These are phyloP conservation scores for Circinella umbellata DNA, from an alignment of 371 early-diverging fungal genomes.

Conservation along the genomic window DNA sequence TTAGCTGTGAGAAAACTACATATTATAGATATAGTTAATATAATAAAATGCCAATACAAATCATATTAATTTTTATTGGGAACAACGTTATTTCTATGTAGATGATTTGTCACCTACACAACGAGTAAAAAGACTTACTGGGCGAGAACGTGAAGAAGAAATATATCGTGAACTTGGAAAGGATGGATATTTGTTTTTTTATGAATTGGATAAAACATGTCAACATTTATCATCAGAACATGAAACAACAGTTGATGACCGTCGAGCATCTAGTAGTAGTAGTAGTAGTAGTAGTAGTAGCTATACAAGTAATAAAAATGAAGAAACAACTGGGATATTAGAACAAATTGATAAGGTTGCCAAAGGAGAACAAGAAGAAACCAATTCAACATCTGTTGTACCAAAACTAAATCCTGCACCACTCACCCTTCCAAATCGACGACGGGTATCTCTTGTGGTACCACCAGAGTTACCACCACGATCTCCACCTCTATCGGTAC, in stretches of 20 bases:
- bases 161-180: conserved; percentile 48
- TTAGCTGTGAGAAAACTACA: too few species aligned
- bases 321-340: not conserved
- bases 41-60: too few species aligned
- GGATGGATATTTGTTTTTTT: conserved; percentile 64
- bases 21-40: too few species aligned
- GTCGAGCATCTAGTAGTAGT: conserved; percentile 4
- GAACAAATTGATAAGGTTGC: not conserved
- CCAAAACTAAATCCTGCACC: not conserved
- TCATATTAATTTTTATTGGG: too few species aligned
- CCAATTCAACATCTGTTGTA: too few species aligned
- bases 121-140: conserved; percentile 29
- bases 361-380: not conserved
- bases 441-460: not conserved
- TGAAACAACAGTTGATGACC: not conserved
- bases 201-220: conserved; percentile 55
- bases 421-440: not conserved
- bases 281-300: not conserved
- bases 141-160: conserved; percentile 18
- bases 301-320: not conserved
- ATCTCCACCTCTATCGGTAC: not conserved
- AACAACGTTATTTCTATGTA: not conserved
- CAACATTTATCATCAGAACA: conserved; percentile 11
- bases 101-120: conserved; percentile 44
- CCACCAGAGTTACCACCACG: not conserved